Base-by-base conservation (phyloP, 2,329 filamentous ascomycete genomes). In the Alternaria gansuensis region DNA sequence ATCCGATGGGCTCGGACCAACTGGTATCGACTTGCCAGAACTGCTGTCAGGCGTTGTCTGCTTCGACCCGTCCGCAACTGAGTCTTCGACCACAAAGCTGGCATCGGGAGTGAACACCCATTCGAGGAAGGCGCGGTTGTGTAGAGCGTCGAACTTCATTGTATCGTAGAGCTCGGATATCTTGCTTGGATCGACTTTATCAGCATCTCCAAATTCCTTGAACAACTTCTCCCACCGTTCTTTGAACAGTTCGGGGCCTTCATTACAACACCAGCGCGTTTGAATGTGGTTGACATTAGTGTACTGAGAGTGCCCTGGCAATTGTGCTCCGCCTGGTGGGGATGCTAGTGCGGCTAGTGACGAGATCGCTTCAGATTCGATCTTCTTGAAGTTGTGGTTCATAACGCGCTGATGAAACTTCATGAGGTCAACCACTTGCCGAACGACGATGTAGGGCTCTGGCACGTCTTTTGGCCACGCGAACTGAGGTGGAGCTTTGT, bases 211-310 rank as follows among this genome's bases (percentile, higher is more conserved):
- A 72, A 99, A 99, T 75, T 99, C 95, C 46, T 89, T 87, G 79
- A 99, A 99, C 2, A 99, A 85, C 81, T 99, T 99, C 80, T 98
- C 95, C 95, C 95, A 99, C 29, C 95, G 87, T 77, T 99, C 95
- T 67, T 90, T 91, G 83, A 99, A 99, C 2, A 99, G 83, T 66
- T 96, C 92, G 0, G 94, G 88, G 71, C 98, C 95, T 79, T 99
- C 95, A 29, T 93, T 93, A 66, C 92, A 96, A 75, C 95, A 99
- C 95, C 95, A 99, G 24, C 95, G 87, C 6, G 91, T 84, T 78
- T 98, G 95, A 49, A 99, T 94, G 56, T 74, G 65, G 51, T 68
- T 72, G 40, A 77, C 63, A 7, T 72, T 68, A 7, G 70, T 75
- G 59, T 64, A 70, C 37, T 71, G 70, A 1, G 84, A 81, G 10